Evolutionary conservation across 345 rosid genomes (phyloP), one percentile per base, ranked within the genome.

Genomic region (Linum usitatissimum): DNA sequence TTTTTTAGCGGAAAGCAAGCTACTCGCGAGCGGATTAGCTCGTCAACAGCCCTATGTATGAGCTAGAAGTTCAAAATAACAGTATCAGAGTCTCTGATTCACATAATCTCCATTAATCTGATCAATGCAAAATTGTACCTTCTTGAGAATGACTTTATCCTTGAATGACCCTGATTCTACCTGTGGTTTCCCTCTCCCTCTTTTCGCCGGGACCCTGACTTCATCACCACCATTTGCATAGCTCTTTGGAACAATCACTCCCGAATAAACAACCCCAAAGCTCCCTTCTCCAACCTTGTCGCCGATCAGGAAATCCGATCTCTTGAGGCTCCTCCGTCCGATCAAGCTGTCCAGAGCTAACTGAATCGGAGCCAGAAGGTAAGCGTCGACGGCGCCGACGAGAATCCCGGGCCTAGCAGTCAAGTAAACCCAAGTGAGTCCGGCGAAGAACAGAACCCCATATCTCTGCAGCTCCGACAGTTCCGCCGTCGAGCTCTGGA

Each of bases 381-480:
- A 92, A 5, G 95, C 76, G 71, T 92, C 98, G 70, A 92, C 73
- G 72, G 98, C 98, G 23, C 96, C 98, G 9, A 88, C 0, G 63
- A 92, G 85, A 65, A 89, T 89, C 63, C 93, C 96, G 0, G 97
- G 97, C 68, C 99, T 83, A 30, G 97, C 90, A 21, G 99, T 93
- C 72, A 89, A 76, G 76, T 93, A 87, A 65, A 87, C 58, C 91
- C 99, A 90, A 38, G 78, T 63, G 23, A 84, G 23, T 65, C 94
- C 96, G 36, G 78, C 79, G 59, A 84, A 59, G 55, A 73, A 64
- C 39, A 83, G 45, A 60, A 81, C 64, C 3, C 71, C 96, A 97
- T 90, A 84, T 70, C 70, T 83, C 84, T 83, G 87, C 23, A 64
- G 30, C 1, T 89, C 90, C 3, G 89, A 67, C 28, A 86, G 75